A percentile compares a stretch with the other conserved stretches of the same genome.
Conservation (phyloP, 2,329 filamentous ascomycete species). For the Dactylonectria macrodidyma region DNA sequence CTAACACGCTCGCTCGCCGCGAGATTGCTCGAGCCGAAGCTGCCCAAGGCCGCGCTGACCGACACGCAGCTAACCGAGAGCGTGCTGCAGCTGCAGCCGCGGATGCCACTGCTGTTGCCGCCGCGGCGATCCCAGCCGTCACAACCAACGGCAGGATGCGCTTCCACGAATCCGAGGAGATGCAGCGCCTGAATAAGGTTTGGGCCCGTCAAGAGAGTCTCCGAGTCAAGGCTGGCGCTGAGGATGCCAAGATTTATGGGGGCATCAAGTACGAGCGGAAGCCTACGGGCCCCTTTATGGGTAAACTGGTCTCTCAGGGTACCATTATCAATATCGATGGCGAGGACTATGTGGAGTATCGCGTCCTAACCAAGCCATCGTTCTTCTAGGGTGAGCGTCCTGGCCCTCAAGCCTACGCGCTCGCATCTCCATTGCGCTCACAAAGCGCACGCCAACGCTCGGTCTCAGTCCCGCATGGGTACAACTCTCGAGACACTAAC, state of each 20-base stretch:
- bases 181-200: conserved; percentile 68
- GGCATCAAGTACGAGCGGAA: conserved; percentile 76
- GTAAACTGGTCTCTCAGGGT: conserved; percentile 74
- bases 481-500: no score
- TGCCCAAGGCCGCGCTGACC: conserved; percentile 65
- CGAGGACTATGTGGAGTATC: conserved; percentile 78
- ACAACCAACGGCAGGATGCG: conserved; percentile 48
- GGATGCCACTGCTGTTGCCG: conserved; percentile 51
- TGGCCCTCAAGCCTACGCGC: background rate
- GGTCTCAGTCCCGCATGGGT: no score
- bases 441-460: background rate
- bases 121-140: conserved; percentile 43
- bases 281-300: conserved; percentile 71
- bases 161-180: conserved; percentile 64
- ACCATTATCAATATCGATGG: conserved; percentile 76
- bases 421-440: background rate
- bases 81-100: conserved; percentile 53
- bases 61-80: conserved; percentile 61
- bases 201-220: conserved; percentile 69
- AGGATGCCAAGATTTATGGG: conserved; percentile 71
- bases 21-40: conserved; percentile 68
- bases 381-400: conserved; percentile 63
- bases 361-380: conserved; percentile 74
- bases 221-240: conserved; percentile 58
- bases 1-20: conserved; percentile 64